These are phyloP conservation scores for Citrus sinensis DNA, from an alignment of 345 rosid genomes.

Conservation along the genomic window DNA sequence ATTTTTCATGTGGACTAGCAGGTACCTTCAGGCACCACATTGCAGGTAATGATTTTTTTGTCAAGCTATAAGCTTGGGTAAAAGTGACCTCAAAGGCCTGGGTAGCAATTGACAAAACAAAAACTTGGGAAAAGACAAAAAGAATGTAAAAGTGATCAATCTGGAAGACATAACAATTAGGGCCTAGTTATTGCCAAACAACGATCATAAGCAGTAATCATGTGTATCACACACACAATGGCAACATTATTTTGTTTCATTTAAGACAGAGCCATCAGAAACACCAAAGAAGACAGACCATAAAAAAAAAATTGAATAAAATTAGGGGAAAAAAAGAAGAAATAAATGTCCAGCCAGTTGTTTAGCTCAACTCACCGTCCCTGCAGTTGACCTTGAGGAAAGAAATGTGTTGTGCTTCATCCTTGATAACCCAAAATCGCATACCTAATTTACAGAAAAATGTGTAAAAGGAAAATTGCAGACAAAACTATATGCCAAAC, in stretches of 20 bases:
- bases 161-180: not conserved
- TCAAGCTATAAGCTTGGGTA: not conserved
- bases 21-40: not conserved
- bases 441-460: constrained; percentile 49
- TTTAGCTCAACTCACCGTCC: constrained; percentile 60
- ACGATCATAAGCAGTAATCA: not conserved
- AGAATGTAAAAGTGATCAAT: not conserved
- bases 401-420: constrained; percentile 94
- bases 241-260: not conserved
- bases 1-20: not conserved
- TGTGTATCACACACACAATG: not conserved
- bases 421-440: constrained; percentile 90
- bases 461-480: not conserved
- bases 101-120: not conserved
- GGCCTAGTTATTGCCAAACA: not conserved
- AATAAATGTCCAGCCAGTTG: not conserved
- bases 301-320: not conserved
- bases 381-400: constrained; percentile 91
- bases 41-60: not conserved
- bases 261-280: not conserved
- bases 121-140: not conserved
- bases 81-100: not conserved
- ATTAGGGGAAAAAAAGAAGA: not conserved
- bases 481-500: constrained; percentile 11
- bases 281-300: not conserved